Percentiles rank a stretch among this genome's conserved stretches.
Conservation (phyloP, 2,329 filamentous ascomycete species). For the Xylariaceae sp. region DNA sequence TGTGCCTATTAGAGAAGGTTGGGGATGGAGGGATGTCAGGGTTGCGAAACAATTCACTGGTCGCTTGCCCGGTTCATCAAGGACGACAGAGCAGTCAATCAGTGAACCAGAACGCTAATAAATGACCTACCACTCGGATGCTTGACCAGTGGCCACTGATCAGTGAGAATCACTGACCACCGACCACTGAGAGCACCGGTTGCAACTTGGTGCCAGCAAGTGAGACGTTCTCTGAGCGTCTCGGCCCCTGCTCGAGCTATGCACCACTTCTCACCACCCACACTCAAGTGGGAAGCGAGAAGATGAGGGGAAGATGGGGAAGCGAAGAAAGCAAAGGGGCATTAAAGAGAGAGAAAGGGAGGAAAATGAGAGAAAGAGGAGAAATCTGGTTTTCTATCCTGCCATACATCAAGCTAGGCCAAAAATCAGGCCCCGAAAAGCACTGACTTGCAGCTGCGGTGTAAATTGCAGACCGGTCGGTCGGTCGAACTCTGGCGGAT, state of each 20-base stretch:
- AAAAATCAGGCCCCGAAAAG: neutral
- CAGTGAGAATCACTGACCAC: neutral
- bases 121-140: too few species aligned
- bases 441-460: slow-evolving; percentile 18
- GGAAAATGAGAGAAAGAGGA: neutral
- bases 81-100: too few species aligned
- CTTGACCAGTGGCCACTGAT: neutral
- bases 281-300: slow-evolving; percentile 2
- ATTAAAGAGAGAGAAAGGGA: neutral
- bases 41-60: too few species aligned
- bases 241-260: slow-evolving; percentile 12
- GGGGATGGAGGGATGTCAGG: too few species aligned
- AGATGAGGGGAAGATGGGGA: slow-evolving; percentile 2
- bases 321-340: neutral
- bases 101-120: too few species aligned
- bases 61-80: too few species aligned
- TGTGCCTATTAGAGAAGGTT: too few species aligned
- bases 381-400: slow-evolving; percentile 11
- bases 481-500: slow-evolving; percentile 14
- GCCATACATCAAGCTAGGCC: slow-evolving; percentile 7
- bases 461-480: slow-evolving; percentile 10
- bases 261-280: slow-evolving; percentile 4
- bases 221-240: slow-evolving; percentile 7
- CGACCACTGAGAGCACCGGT: neutral
- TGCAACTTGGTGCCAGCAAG: neutral